A percentile compares a stretch with the other conserved stretches of the same genome.
Conservation (phyloP, 108 stramenopile species). For the Discostella pseudostelligera region DNA sequence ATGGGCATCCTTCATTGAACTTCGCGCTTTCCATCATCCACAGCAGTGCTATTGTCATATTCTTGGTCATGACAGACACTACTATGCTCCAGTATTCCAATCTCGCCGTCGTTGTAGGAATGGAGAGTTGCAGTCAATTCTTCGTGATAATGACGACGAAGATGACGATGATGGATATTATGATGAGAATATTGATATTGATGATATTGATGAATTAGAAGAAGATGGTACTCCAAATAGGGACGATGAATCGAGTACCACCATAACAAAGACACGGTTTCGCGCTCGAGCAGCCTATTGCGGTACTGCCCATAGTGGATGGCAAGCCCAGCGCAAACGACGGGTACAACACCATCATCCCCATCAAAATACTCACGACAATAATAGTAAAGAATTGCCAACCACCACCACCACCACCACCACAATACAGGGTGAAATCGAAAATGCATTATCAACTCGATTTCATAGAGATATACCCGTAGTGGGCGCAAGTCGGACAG, state of each 20-base stretch:
- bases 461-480: constrained; percentile 64
- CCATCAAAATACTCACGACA: not conserved
- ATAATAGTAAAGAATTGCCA: not conserved
- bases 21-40: too few relatives aligned
- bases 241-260: not conserved
- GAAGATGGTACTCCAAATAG: not conserved
- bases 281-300: constrained; percentile 21
- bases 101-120: not conserved
- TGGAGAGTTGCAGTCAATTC: not conserved
- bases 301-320: constrained; percentile 32
- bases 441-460: constrained; percentile 54
- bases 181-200: not conserved
- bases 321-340: constrained; percentile 25
- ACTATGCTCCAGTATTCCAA: too few relatives aligned
- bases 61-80: too few relatives aligned
- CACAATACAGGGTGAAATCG: constrained; percentile 60
- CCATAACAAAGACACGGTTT: constrained; percentile 15
- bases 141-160: not conserved
- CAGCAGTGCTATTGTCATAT: too few relatives aligned
- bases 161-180: not conserved
- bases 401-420: not conserved
- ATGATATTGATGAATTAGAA: not conserved
- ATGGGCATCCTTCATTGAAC: too few relatives aligned
- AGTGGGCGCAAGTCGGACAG: constrained; percentile 78
- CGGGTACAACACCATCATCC: constrained; percentile 11